phyloP scores from a whole-genome alignment of 768 basidiomycete genomes.

The Lactarius vividus region DNA sequence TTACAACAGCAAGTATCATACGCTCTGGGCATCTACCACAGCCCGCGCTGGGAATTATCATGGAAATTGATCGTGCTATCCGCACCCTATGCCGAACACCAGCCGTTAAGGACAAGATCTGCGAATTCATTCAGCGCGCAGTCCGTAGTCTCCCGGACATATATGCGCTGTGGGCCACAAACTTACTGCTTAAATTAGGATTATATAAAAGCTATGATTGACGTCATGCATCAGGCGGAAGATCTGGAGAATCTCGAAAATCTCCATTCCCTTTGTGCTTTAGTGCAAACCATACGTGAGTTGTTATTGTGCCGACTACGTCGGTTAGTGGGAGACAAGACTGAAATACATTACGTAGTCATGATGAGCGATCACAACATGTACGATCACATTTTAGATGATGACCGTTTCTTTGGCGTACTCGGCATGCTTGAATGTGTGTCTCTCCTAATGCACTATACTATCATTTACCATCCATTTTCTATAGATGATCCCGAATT shows the following conservation, averaged over 20 bases:
- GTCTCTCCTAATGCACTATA: slow-evolving; percentile 34
- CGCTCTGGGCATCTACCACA: slow-evolving; percentile 71
- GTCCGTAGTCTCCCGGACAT: slow-evolving; percentile 45
- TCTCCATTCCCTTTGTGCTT: slow-evolving; percentile 83
- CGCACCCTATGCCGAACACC: slow-evolving; percentile 72
- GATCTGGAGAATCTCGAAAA: slow-evolving; percentile 90
- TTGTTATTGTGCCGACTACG: slow-evolving; percentile 21
- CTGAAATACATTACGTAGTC: slow-evolving; percentile 46
- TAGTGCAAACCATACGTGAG: slow-evolving; percentile 94
- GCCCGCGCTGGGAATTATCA: slow-evolving; percentile 74
- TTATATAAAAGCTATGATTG: slow-evolving; percentile 84
- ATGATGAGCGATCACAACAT: slow-evolving; percentile 92
- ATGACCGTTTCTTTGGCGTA: slow-evolving; percentile 89
- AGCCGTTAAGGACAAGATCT: slow-evolving; percentile 75
- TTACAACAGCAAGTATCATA: slow-evolving; percentile 62
- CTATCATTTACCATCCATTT: slow-evolving; percentile 22
- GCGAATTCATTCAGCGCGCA: slow-evolving; percentile 84
- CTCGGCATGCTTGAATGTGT: slow-evolving; percentile 96
- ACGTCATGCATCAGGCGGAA: slow-evolving; percentile 84
- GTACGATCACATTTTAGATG: slow-evolving; percentile 92
- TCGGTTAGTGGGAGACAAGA: background rate
- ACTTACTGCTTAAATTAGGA: slow-evolving; percentile 47
- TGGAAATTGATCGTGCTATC: slow-evolving; percentile 76
- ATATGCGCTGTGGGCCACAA: slow-evolving; percentile 1
- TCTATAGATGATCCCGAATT: slow-evolving; percentile 91